phyloP scores from a whole-genome alignment of 2,329 filamentous ascomycete species.

The Ophiostoma ulmi region DNA sequence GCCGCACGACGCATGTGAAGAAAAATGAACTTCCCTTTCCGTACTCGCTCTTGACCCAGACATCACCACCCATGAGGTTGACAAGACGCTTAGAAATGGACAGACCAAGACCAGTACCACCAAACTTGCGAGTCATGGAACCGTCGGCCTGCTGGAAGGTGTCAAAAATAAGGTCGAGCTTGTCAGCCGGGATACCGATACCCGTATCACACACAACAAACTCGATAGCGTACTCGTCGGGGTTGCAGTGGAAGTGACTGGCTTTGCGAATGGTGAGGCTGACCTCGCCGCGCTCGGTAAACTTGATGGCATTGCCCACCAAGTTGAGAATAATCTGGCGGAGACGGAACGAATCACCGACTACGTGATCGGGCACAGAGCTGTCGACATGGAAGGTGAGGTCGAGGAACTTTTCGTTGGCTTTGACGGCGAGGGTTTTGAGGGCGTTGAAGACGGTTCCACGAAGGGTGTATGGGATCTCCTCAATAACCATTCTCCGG shows the following conservation, averaged over 20 bases:
- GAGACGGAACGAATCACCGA: conserved; percentile 93
- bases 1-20: conserved; percentile 87
- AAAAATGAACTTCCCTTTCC: conserved; percentile 91
- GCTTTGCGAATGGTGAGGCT: conserved; percentile 81
- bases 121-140: conserved; percentile 92
- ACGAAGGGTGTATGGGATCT: conserved; percentile 90
- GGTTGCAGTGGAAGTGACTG: conserved; percentile 48
- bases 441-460: conserved; percentile 95
- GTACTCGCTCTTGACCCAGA: conserved; percentile 92
- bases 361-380: conserved; percentile 88
- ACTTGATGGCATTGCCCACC: conserved; percentile 98
- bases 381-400: conserved; percentile 91
- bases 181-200: conserved; percentile 92
- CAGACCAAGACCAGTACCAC: conserved; percentile 85
- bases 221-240: conserved; percentile 77
- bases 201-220: conserved; percentile 95
- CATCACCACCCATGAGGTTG: conserved; percentile 91
- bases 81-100: conserved; percentile 95
- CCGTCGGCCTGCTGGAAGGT: conserved; percentile 98
- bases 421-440: conserved; percentile 94
- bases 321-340: conserved; percentile 96
- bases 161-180: conserved; percentile 95
- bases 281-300: conserved; percentile 94
- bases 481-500: conserved; percentile 95
- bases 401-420: conserved; percentile 90